Conservation (phyloP, 805 yeast species). For the Komagataella phaffii region DNA sequence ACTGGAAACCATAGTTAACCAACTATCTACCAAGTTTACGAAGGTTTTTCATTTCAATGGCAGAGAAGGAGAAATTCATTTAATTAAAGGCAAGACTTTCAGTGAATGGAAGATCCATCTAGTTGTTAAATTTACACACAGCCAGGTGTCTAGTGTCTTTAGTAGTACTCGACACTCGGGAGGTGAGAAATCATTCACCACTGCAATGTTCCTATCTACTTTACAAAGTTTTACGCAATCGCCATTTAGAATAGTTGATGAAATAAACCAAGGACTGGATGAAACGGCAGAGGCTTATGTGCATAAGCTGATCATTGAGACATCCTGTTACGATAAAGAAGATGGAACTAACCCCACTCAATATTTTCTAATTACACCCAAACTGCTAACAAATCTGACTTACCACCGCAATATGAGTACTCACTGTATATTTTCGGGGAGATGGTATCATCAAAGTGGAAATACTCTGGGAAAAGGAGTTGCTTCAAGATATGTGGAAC, state of each 20-base stretch:
- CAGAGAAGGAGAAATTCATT: constrained; percentile 69
- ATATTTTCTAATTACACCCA: constrained; percentile 88
- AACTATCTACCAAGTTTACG: constrained; percentile 54
- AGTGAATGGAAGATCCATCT: constrained; percentile 78
- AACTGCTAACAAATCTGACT: constrained; percentile 62
- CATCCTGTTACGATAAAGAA: constrained; percentile 42
- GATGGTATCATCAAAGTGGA: constrained; percentile 7
- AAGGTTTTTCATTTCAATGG: constrained; percentile 62
- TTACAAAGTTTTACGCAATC: constrained; percentile 79
- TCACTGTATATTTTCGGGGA: constrained; percentile 65
- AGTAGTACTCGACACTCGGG: constrained; percentile 93
- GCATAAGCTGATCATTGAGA: constrained; percentile 72
- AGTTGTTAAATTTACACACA: constrained; percentile 73
- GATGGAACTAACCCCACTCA: constrained; percentile 32
- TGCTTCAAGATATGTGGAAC: background rate
- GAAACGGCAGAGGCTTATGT: constrained; percentile 80
- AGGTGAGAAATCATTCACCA: constrained; percentile 94
- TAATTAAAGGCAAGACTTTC: constrained; percentile 39
- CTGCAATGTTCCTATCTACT: constrained; percentile 81
- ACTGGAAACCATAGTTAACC: constrained; percentile 34
- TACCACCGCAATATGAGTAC: constrained; percentile 73
- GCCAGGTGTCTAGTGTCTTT: constrained; percentile 51
- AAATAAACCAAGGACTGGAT: constrained; percentile 98
- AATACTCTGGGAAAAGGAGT: background rate
- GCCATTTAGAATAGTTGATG: constrained; percentile 93